Conservation (phyloP, 257 asterid genomes). For the Rehmannia glutinosa region DNA sequence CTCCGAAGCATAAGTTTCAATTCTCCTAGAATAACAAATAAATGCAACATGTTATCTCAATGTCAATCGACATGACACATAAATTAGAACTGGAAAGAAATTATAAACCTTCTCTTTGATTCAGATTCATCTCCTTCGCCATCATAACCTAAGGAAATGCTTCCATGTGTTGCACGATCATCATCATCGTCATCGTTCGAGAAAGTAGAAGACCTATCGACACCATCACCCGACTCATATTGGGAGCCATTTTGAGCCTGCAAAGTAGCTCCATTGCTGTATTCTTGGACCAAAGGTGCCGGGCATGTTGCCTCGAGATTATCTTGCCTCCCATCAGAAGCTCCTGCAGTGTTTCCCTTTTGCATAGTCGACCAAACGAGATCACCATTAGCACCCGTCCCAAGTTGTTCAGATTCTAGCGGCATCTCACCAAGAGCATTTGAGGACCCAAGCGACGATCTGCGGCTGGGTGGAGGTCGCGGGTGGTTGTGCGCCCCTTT, state of each 20-base stretch:
- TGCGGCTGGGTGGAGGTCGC: constrained; percentile 46
- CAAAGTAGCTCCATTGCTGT: constrained; percentile 30
- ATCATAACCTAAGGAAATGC: constrained; percentile 52
- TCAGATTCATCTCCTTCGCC: constrained; percentile 73
- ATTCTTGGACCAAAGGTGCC: constrained; percentile 39
- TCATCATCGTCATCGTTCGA: constrained; percentile 62
- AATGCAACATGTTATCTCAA: neutral
- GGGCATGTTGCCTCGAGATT: no score
- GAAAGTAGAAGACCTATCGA: constrained; percentile 49
- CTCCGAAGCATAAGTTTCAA: constrained; percentile 38
- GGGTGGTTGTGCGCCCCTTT: constrained; percentile 77
- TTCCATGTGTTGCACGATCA: constrained; percentile 51
- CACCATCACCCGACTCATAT: constrained; percentile 43
- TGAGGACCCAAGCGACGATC: constrained; percentile 42
- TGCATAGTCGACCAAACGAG: constrained; percentile 34
- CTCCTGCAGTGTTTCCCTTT: no score
- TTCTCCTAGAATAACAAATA: constrained; percentile 31
- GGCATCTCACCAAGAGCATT: constrained; percentile 33
- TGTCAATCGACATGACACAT: neutral
- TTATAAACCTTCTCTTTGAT: constrained; percentile 60
- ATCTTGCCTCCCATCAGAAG: no score
- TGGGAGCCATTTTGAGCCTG: constrained; percentile 29
- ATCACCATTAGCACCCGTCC: constrained; percentile 27
- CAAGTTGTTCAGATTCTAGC: constrained; percentile 39
- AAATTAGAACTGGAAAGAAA: neutral